Base-by-base conservation (phyloP, 148 eudicot species). In the Rheum nobile region DNA sequence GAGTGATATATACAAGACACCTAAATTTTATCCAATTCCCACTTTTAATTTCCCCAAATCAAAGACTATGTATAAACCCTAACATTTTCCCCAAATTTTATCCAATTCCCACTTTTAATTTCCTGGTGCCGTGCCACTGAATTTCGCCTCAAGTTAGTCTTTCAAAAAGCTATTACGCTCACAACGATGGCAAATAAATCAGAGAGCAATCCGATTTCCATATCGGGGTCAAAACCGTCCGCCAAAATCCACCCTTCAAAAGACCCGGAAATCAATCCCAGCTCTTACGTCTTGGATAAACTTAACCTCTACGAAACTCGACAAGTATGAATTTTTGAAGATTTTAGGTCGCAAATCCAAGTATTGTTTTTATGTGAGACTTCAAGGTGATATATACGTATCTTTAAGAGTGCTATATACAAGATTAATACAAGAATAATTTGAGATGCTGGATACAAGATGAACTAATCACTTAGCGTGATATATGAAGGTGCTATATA, bases 291-390 rank as follows among this genome's bases (percentile, higher is more conserved):
- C 61, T 84, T 94, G 8, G 93, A 91, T 80, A 91, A 91, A 83
- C 89, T 91, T 80, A 92, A 81, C 73, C 97, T 89, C 74, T 94
- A 91, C 75, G 97, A 94, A 74, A 94, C 98, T 72, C 89, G 89
- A 77, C 97, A 97, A 73, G 98, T 90, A 77, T 37, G 63, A 22
- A 12, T 44, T 5, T 57, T 2, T 10, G 11, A 29, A 24, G 19
- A 26, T 71, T 46, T 14, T 4, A 21, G 26, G 10, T 11, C 29
- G 22, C 42, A 31, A 24, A 43, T 47, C 47, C 29, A 39, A 31
- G 29, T 55, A 4, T 6, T 55, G 11, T n/a, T 6, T 55, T 24
- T 48, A 50, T 54, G 13, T 9, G 74, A 22, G 61, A 44, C 71
- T 39, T 63, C n/a, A n/a, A n/a, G n/a, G n/a, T n/a, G n/a, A n/a